Percentiles rank a stretch among this genome's conserved stretches.
These are phyloP conservation scores for Penicillium bialowiezense DNA, from an alignment of 495 filamentous ascomycete species.

Conservation along the genomic window DNA sequence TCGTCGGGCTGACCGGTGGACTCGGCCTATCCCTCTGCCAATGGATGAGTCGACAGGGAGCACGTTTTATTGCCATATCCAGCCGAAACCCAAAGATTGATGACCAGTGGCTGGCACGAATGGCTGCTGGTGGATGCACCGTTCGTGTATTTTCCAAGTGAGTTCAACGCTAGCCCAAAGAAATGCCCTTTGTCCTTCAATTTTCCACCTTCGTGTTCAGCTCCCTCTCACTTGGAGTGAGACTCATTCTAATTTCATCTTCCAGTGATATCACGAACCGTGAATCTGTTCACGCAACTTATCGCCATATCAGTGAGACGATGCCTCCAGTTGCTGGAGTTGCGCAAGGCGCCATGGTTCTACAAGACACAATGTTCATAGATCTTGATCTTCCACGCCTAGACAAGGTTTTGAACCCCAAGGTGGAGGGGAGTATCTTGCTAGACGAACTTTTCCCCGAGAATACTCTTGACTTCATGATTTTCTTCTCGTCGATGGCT, in stretches of 20 bases:
- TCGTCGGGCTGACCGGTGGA: slow-evolving; percentile 56
- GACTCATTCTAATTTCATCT: too few relatives aligned
- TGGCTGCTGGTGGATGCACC: slow-evolving; percentile 22
- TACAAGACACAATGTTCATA: slow-evolving; percentile 53
- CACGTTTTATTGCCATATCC: slow-evolving; percentile 50
- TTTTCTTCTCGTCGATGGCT: slow-evolving; percentile 33
- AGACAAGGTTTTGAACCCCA: slow-evolving; percentile 46
- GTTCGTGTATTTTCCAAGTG: slow-evolving; percentile 20
- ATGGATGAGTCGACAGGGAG: slow-evolving; percentile 55
- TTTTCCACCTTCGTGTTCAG: too few relatives aligned
- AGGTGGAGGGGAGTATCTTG: slow-evolving; percentile 41
- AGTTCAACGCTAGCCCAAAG: slow-evolving; percentile 1
- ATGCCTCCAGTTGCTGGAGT: slow-evolving; percentile 54
- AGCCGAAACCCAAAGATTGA: slow-evolving; percentile 56
- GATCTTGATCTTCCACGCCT: slow-evolving; percentile 55
- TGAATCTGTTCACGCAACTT: slow-evolving; percentile 39
- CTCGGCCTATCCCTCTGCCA: slow-evolving; percentile 57
- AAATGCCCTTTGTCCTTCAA: too few relatives aligned
- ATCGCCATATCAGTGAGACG: slow-evolving; percentile 16
- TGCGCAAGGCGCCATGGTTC: slow-evolving; percentile 44
- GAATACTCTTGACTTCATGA: slow-evolving; percentile 41
- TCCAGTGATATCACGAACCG: slow-evolving; percentile 17
- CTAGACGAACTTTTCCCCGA: slow-evolving; percentile 38
- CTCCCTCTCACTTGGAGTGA: too few relatives aligned
- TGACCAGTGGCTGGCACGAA: slow-evolving; percentile 41